Conservation (phyloP, 208 protist species). For the Acanthamoeba culbertsoni region DNA sequence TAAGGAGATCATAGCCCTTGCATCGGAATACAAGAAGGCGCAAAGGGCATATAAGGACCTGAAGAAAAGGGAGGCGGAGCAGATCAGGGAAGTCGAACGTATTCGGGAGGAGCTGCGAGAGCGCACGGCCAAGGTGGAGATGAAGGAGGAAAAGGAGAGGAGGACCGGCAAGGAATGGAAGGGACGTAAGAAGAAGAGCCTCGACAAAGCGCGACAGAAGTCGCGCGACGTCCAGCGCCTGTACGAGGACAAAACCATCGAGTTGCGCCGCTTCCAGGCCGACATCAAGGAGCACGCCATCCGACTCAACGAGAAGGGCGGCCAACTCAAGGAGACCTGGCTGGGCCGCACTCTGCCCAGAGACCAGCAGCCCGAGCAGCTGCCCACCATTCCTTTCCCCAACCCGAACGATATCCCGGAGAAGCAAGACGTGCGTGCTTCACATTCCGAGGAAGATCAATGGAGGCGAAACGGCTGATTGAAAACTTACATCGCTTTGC, state of each 20-base stretch:
- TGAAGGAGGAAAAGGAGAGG: constrained; percentile 14
- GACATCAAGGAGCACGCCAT: not conserved
- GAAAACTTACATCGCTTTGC: not conserved
- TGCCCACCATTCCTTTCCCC: not conserved
- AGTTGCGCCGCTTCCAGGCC: not conserved
- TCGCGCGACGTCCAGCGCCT: not conserved
- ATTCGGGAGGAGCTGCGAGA: not conserved
- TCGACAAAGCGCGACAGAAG: not conserved
- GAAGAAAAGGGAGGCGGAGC: not conserved
- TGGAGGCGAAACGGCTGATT: no score
- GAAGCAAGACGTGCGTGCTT: no score
- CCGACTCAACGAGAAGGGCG: not conserved
- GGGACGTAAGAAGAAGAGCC: not conserved
- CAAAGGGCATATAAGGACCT: not conserved
- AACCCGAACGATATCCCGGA: no score
- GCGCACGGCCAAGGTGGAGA: not conserved
- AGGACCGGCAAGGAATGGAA: not conserved
- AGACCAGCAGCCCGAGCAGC: not conserved
- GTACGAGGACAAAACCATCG: not conserved
- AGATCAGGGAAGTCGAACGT: not conserved
- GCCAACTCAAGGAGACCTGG: no score
- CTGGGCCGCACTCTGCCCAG: no score
- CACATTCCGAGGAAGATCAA: no score
- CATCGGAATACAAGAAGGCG: not conserved
- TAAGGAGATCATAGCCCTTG: not conserved